phyloP scores from a whole-genome alignment of 176 grass and related monocot genomes.

The Juncus inflexus region DNA sequence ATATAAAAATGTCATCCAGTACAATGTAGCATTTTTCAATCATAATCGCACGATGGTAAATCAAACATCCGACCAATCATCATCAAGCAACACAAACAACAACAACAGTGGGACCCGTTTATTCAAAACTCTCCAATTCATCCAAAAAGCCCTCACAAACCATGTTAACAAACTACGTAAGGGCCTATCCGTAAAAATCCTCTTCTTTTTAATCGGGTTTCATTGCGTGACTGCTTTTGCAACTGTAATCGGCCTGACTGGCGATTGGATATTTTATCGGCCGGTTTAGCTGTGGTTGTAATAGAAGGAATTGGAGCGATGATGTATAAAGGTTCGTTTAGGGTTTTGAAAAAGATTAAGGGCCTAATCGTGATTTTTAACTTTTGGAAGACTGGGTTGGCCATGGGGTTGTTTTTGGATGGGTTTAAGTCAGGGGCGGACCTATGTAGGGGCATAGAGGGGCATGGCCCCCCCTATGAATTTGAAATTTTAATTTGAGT shows the following conservation, averaged over 20 bases:
- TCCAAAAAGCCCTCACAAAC: constrained; percentile 35
- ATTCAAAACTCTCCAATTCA: constrained; percentile 42
- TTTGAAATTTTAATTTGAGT: too few species aligned
- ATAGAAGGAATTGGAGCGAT: background rate
- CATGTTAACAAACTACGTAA: constrained; percentile 50
- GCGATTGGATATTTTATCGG: constrained; percentile 95
- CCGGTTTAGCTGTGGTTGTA: constrained; percentile 19
- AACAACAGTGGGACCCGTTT: constrained; percentile 50
- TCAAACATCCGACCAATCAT: constrained; percentile 23
- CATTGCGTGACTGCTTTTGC: constrained; percentile 85
- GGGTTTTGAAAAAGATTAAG: background rate
- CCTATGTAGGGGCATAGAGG: too few species aligned
- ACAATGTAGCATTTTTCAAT: too few species aligned
- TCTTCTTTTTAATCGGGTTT: constrained; percentile 84
- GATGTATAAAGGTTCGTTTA: background rate
- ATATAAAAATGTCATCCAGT: too few species aligned
- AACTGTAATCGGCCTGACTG: constrained; percentile 84
- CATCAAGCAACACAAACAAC: constrained; percentile 33
- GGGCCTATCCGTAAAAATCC: constrained; percentile 61
- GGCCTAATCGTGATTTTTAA: background rate
- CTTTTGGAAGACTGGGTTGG: background rate
- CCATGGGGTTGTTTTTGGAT: background rate
- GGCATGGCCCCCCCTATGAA: too few species aligned
- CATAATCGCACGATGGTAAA: constrained; percentile 16
- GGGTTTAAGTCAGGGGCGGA: background rate